These are phyloP conservation scores for Heliosperma pusillum DNA, from an alignment of 148 eudicot species.

Conservation along the genomic window DNA sequence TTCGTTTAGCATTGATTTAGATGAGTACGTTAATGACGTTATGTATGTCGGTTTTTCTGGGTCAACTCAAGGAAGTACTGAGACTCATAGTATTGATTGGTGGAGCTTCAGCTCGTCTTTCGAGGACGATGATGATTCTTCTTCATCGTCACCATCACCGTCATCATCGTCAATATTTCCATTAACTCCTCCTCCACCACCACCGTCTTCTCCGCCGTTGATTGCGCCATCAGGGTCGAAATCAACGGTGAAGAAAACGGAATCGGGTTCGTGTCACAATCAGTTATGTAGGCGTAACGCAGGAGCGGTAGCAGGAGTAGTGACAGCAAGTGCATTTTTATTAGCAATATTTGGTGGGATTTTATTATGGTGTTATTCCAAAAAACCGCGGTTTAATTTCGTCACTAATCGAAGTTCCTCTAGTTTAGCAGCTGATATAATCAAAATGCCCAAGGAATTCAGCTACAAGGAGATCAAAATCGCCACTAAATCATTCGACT, in stretches of 20 bases:
- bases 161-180: constrained; percentile 26
- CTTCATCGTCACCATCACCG: constrained; percentile 14
- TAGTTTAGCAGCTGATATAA: constrained; percentile 49
- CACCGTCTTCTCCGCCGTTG: constrained; percentile 32
- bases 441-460: constrained; percentile 75
- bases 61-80: constrained; percentile 93
- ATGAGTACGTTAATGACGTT: constrained; percentile 39
- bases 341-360: constrained; percentile 50
- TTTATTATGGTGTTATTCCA: constrained; percentile 61
- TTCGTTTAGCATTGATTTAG: constrained; percentile 40
- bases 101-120: constrained; percentile 80
- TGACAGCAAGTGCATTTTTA: constrained; percentile 70
- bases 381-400: constrained; percentile 35
- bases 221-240: constrained; percentile 35
- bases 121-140: constrained; percentile 14
- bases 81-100: constrained; percentile 69
- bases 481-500: constrained; percentile 66
- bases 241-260: constrained; percentile 19
- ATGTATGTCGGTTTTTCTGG: constrained; percentile 84
- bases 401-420: constrained; percentile 19
- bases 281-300: constrained; percentile 41
- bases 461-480: constrained; percentile 67
- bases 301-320: constrained; percentile 78
- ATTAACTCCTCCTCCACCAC: neutral
- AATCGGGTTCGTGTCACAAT: constrained; percentile 30